These are phyloP conservation scores for Talaromyces thailandensis DNA, from an alignment of 495 filamentous ascomycete genomes.

Conservation along the genomic window DNA sequence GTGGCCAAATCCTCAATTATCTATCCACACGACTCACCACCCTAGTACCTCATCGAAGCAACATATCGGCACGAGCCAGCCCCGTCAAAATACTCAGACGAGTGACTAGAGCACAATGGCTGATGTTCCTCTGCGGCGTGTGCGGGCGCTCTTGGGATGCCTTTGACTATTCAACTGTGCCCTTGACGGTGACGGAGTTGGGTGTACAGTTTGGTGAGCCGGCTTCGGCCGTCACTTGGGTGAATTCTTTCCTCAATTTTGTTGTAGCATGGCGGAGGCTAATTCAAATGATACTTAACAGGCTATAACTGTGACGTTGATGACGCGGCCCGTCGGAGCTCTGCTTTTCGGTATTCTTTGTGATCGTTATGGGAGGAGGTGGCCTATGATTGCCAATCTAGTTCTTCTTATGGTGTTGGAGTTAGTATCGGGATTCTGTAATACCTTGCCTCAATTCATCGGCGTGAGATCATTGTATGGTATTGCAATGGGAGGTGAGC, in stretches of 20 bases:
- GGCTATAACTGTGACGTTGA: conserved; percentile 72
- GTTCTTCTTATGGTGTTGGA: conserved; percentile 64
- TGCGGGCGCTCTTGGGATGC: conserved; percentile 33
- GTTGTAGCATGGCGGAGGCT: background rate
- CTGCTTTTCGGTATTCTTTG: conserved; percentile 59
- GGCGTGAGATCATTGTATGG: conserved; percentile 64
- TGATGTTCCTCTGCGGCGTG: conserved; percentile 25
- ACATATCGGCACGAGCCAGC: conserved; percentile 14
- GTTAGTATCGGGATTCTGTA: conserved; percentile 60
- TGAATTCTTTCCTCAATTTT: conserved; percentile 4
- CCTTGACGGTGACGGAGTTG: conserved; percentile 27
- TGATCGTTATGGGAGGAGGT: conserved; percentile 71
- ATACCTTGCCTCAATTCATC: conserved; percentile 61
- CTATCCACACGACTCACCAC: conserved; percentile 23
- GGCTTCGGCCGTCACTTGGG: conserved; percentile 29
- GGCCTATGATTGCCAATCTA: conserved; percentile 70
- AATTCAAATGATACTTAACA: background rate
- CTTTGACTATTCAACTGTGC: conserved; percentile 33
- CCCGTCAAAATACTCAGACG: conserved; percentile 19
- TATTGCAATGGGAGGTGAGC: conserved; percentile 59
- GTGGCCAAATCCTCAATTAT: conserved; percentile 16
- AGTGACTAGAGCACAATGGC: conserved; percentile 31
- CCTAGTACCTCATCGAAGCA: conserved; percentile 19
- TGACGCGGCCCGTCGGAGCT: conserved; percentile 64
- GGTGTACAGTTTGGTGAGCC: conserved; percentile 20